A percentile compares a stretch with the other conserved stretches of the same genome.
phyloP scores from a whole-genome alignment of 768 basidiomycete genomes.

The Boletus insuetus region DNA sequence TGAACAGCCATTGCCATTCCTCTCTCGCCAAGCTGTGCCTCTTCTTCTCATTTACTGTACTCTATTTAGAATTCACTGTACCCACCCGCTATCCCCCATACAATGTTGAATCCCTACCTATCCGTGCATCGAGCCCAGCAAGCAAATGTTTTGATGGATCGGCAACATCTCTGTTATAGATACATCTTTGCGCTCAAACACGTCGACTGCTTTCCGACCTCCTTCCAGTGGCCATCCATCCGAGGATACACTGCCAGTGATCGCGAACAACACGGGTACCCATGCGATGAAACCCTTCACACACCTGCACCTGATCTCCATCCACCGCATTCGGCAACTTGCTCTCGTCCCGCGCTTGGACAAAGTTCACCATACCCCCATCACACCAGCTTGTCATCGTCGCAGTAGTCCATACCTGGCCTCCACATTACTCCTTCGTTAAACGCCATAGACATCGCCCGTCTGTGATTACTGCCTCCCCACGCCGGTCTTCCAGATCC shows the following conservation, averaged over 20 bases:
- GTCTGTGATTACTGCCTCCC: not conserved
- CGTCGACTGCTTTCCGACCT: not conserved
- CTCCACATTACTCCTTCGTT: not conserved
- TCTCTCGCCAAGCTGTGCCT: constrained; percentile 6
- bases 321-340: constrained; percentile 10
- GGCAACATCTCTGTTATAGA: constrained; percentile 15
- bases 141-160: constrained; percentile 9
- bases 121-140: too few species aligned
- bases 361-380: not conserved
- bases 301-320: not conserved
- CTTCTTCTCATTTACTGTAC: not conserved
- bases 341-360: not conserved
- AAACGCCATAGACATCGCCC: not conserved
- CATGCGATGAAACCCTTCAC: constrained; percentile 12
- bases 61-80: constrained; percentile 10
- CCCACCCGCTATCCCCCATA: not conserved
- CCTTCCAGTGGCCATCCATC: not conserved
- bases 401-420: not conserved
- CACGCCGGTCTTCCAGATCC: constrained; percentile 8
- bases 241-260: constrained; percentile 14
- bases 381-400: constrained; percentile 11
- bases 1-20: too few species aligned
- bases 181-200: not conserved
- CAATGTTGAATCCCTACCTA: not conserved
- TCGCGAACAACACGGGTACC: constrained; percentile 10